Percentiles rank a stretch among this genome's conserved stretches.
phyloP scores from a whole-genome alignment of 2,329 filamentous ascomycete genomes.

The Stagonosporopsis chrysanthemi region DNA sequence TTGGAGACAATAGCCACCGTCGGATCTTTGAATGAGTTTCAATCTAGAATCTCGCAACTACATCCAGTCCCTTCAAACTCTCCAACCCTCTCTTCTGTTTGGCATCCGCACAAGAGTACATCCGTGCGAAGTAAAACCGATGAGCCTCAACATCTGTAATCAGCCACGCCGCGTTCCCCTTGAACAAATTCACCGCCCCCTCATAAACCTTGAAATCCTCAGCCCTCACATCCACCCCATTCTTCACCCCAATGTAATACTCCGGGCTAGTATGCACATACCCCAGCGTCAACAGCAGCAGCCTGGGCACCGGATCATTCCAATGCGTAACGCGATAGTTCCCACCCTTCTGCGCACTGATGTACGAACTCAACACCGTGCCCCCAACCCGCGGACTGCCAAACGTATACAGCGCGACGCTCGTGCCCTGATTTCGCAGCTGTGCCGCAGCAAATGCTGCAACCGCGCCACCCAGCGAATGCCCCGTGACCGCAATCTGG shows the following conservation, averaged over 20 bases:
- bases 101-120: constrained; percentile 32
- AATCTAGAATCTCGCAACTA: constrained; percentile 23
- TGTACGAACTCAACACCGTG: constrained; percentile 61
- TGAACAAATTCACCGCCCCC: constrained; percentile 31
- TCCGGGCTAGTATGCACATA: constrained; percentile 75
- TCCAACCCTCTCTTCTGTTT: constrained; percentile 20
- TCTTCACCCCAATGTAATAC: constrained; percentile 59
- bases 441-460: constrained; percentile 67
- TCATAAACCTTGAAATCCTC: constrained; percentile 35
- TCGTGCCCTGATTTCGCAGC: constrained; percentile 40
- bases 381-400: constrained; percentile 74
- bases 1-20: no score
- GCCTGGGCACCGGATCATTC: constrained; percentile 71
- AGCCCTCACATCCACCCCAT: constrained; percentile 25
- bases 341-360: constrained; percentile 60
- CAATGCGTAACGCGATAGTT: constrained; percentile 73
- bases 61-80: constrained; percentile 21
- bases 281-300: constrained; percentile 67
- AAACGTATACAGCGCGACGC: constrained; percentile 62
- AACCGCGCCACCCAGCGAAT: constrained; percentile 73
- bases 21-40: not conserved
- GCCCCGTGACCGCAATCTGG: constrained; percentile 66
- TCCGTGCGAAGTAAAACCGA: constrained; percentile 45
- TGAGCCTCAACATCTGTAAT: constrained; percentile 43
- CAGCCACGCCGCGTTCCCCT: constrained; percentile 43